Evolutionary conservation across 225 moss, liverwort and hornwort species (phyloP).

Genomic region (Climacium dendroides): DNA sequence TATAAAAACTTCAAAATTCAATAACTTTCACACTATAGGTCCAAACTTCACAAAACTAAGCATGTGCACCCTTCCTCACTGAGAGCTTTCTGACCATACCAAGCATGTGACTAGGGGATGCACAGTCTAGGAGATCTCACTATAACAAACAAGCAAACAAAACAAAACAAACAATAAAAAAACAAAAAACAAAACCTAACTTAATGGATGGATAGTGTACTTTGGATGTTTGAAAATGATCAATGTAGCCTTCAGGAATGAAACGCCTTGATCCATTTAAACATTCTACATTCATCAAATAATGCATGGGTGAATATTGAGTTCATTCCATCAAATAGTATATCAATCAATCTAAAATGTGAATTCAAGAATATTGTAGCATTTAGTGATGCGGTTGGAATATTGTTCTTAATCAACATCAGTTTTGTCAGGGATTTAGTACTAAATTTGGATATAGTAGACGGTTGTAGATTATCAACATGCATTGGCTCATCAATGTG

Average conservation of each 20-base stretch:
- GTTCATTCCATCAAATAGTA: background rate
- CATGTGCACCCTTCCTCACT: too few relatives aligned
- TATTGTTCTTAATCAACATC: background rate
- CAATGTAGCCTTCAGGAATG: background rate
- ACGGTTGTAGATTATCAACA: background rate
- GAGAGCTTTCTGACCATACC: too few relatives aligned
- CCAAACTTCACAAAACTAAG: too few relatives aligned
- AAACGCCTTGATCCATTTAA: background rate
- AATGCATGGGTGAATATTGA: background rate
- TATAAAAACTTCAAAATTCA: too few relatives aligned
- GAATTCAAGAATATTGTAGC: background rate
- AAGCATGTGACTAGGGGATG: too few relatives aligned
- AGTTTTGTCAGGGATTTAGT: background rate
- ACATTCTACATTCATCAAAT: background rate
- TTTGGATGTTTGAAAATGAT: background rate
- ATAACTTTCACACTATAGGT: too few relatives aligned
- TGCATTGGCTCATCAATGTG: too few relatives aligned
- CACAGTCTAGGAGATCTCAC: too few relatives aligned
- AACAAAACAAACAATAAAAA: too few relatives aligned
- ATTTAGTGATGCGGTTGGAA: background rate
- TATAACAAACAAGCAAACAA: too few relatives aligned
- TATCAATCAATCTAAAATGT: background rate
- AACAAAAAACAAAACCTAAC: too few relatives aligned
- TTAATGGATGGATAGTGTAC: too few relatives aligned
- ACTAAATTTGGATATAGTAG: background rate